Base-by-base conservation (phyloP, 805 yeast genomes). In the Candida multigemmis region DNA sequence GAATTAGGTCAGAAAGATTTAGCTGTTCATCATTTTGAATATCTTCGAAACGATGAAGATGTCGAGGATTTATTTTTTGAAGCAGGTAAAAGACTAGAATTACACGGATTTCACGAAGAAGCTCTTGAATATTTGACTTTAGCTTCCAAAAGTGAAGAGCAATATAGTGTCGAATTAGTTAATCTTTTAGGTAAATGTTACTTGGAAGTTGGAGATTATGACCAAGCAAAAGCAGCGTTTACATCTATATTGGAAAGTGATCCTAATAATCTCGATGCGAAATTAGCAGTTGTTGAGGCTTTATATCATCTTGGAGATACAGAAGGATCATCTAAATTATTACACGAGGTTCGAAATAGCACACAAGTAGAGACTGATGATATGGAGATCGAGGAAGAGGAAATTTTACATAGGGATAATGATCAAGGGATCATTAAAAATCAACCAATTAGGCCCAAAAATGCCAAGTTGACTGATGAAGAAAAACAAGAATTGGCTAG, bases 201-300 rank as follows among this genome's bases (percentile, higher is more conserved):
- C 33, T 64, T 77, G 36, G 91, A 82, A 44, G 62, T 76, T 0
- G 86, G 78, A 12, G 77, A 80, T 28, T 82, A 71, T 39, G 62
- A 56, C 14, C 68, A 69, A 26, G 93, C 94, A 0, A 72, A 68
- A 38, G 60, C 57, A 16, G 74, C 76, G 2, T 80, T 73, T 43
- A 56, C 57, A 24, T 53, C 68, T 9, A 67, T 81, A 3, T 47
- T 79, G 12, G 57, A 56, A n/a, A 48, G 51, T 20, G 75, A 74
- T 7, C 80, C 84, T 0, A 63, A 64, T 7, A 76, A 84, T 39
- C 53, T 81, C 17, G 94, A 86, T 34, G 71, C 77, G 7, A 74
- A 80, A 40, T 64, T 87, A 16, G 77, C 82, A 0, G 58, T 91
- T 14, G 94, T 91, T 0, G 97, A 91, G 53, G 73, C 85, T 1